Evolutionary conservation across 495 filamentous ascomycete species (phyloP), one percentile per base, ranked within the genome.

Genomic region (Ascodesmis nigricans): DNA sequence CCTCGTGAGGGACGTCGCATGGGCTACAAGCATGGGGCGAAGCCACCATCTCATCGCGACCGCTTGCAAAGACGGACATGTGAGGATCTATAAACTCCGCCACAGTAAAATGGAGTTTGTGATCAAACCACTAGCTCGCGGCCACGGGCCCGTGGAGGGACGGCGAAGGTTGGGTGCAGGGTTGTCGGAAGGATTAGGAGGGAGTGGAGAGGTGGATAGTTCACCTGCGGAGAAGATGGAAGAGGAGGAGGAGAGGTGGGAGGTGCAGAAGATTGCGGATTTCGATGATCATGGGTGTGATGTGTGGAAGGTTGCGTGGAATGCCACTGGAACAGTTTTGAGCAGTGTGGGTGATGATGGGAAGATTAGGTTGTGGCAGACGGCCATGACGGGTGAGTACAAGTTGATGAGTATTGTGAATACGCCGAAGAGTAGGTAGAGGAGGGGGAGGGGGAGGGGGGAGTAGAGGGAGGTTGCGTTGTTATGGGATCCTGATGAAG

Each of bases 31-130:
- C 10, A 81, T 79, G 44, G 73, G 78, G 24, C 55, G 82, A 20
- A 82, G 82, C 1, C 81, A 75, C 47, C 84, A 99, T 50, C 61
- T 91, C 34, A 65, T 95, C 43, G 90, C 87, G 4, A 90, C 83
- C 20, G 84, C 79, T 1, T 80, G 78, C 48, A 82, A 83, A 52
- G 87, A 99, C 50, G 83, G 87, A 2, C 69, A 68, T 40, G 64
- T 95, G 29, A 66, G 90, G 16, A 71, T 95, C 3, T 92, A 82
- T 44, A 66, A 81, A 48, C 57, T 99, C 33, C n/a, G n/a, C n/a
- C n/a, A n/a, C n/a, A n/a, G n/a, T n/a, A n/a, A n/a, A 21, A 40
- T 25, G 19, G 33, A 11, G 16, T 43, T 48, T 42, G 31, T 41
- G 9, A 42, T 41, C 9, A 35, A 43, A 29, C 19, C 24, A 45